Evolutionary conservation across 2,329 filamentous ascomycete genomes (phyloP).

Genomic region (Colletotrichum graminicola): DNA sequence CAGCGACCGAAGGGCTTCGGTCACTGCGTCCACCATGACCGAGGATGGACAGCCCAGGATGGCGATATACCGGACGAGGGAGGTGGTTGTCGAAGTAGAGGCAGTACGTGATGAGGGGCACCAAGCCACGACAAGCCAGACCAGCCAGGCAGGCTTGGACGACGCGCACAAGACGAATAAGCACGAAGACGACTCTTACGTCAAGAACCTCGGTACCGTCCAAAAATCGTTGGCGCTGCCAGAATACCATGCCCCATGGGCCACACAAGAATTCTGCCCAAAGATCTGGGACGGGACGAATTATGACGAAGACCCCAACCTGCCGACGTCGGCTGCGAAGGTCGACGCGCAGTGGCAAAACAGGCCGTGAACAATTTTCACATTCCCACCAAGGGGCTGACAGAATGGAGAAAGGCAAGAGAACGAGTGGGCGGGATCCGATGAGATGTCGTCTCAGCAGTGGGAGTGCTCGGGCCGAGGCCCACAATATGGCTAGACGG

Average conservation of each 20-base stretch:
- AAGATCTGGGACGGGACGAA: conserved; percentile 39
- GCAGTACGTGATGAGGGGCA: neutral
- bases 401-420: neutral
- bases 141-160: conserved; percentile 6
- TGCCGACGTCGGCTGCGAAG: conserved; percentile 30
- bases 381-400: neutral
- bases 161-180: neutral
- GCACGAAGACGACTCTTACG: conserved; percentile 1
- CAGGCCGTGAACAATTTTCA: neutral
- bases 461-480: neutral
- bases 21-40: neutral
- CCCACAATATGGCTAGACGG: conserved; percentile 4
- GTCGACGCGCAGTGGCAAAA: conserved; percentile 19
- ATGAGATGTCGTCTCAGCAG: neutral
- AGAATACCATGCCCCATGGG: conserved; percentile 31
- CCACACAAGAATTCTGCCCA: conserved; percentile 29
- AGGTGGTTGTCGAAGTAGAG: conserved; percentile 36
- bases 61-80: conserved; percentile 33
- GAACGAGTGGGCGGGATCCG: neutral
- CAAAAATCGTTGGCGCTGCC: conserved; percentile 29
- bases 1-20: conserved; percentile 6
- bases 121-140: conserved; percentile 8
- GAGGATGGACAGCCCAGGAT: conserved; percentile 35
- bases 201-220: neutral
- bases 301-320: conserved; percentile 32